Evolutionary conservation across 345 rosid species (phyloP), one percentile per base, ranked within the genome.

Genomic region (Sonneratia alba): DNA sequence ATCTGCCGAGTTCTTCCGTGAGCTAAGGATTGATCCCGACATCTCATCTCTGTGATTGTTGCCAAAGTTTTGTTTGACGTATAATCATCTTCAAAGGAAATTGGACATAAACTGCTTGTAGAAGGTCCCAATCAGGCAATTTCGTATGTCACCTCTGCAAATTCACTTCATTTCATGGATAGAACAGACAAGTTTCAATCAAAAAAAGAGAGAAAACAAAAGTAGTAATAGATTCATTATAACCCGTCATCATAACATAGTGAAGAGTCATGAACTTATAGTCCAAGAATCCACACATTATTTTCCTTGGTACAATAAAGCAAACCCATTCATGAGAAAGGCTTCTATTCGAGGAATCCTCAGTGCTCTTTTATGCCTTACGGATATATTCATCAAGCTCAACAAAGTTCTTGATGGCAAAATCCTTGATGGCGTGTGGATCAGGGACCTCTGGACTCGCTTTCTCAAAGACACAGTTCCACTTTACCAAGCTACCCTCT

Each of bases 391-490:
- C 93, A 77, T 91, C 98, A 15, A 91, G 84, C 83, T 91, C 98
- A 64, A 66, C 49, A 81, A 93, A 88, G 85, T 93, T 91, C 84
- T 81, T 82, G 34, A 84, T 79, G 1, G 81, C 96, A 62, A 94
- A 94, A 40, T 94, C 98, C 86, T 83, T 88, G 63, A 93, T 85
- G 57, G 78, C 69, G 73, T 82, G 83, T 2, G 98, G 97, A 14
- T 88, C 96, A 0, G 85, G 86, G 73, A 88, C 75, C 67, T 88
- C 96, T 21, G 87, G 88, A 38, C 78, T 85, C n/a, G 87, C 82
- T 83, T 88, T 91, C 78, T 88, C 91, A 69, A 79, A 94, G 76
- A 84, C 87, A 59, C 89, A 88, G 0, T 81, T 82, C 98, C 98
- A 94, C 73, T 87, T 87, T 79, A 81, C 80, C 84, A 84, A 69